Conservation (phyloP, 176 grass and related monocot genomes). For the Triticum urartu region DNA sequence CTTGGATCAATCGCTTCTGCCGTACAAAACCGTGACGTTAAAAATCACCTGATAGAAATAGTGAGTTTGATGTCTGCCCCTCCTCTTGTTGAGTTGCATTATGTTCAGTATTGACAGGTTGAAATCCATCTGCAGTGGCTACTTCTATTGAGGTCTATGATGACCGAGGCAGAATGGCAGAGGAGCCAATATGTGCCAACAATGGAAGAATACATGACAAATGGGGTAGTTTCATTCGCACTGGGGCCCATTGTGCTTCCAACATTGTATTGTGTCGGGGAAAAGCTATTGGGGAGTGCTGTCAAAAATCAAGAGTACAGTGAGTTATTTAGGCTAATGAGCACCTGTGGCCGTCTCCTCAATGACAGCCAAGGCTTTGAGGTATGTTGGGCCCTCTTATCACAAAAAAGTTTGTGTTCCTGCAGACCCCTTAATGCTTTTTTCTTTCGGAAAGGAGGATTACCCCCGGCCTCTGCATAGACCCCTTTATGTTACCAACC, state of each 20-base stretch:
- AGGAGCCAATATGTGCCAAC: constrained; percentile 42
- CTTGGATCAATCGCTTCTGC: constrained; percentile 51
- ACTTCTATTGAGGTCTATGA: constrained; percentile 53
- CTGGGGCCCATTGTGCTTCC: constrained; percentile 63
- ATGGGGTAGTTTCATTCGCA: constrained; percentile 52
- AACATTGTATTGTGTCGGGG: constrained; percentile 59
- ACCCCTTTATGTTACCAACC: not conserved
- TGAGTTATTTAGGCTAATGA: constrained; percentile 53
- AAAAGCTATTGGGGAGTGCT: constrained; percentile 30
- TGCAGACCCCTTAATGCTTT: not conserved
- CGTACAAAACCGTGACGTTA: constrained; percentile 52
- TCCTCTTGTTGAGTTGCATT: not conserved
- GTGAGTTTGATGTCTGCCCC: constrained; percentile 39
- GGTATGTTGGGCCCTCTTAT: constrained; percentile 29
- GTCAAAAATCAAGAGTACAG: constrained; percentile 47
- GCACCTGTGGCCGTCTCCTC: constrained; percentile 59
- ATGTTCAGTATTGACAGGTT: not conserved
- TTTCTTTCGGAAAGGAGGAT: too few relatives aligned
- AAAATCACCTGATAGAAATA: constrained; percentile 49
- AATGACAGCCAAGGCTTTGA: constrained; percentile 56
- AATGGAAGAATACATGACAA: constrained; percentile 55
- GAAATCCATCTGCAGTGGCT: constrained; percentile 47
- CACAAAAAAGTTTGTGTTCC: not conserved
- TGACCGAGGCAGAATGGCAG: constrained; percentile 58
- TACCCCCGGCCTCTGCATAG: too few relatives aligned